Conservation (phyloP, 176 grass and related monocot species). For the Carex scoparia region DNA sequence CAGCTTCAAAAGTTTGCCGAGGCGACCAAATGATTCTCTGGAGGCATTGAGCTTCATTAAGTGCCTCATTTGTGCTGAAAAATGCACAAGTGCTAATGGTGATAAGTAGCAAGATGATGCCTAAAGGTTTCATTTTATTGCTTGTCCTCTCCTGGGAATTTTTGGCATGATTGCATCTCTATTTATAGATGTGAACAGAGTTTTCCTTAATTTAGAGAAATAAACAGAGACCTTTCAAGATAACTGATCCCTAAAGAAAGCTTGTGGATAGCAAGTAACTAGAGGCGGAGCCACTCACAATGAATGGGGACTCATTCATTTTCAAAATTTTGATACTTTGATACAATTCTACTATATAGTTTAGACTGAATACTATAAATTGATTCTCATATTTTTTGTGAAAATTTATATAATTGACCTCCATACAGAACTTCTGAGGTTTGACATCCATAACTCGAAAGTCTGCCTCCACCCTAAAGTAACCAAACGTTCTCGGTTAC, state of each 20-base stretch:
- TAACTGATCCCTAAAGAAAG: constrained; percentile 5
- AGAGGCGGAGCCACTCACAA: too few relatives aligned
- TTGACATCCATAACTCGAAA: too few relatives aligned
- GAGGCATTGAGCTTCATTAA: constrained; percentile 15
- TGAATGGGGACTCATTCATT: too few relatives aligned
- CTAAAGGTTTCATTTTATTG: neutral
- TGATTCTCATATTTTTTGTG: too few relatives aligned
- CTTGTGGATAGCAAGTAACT: neutral
- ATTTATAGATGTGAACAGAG: neutral
- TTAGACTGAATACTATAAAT: too few relatives aligned
- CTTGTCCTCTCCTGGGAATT: neutral
- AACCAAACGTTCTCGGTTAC: neutral
- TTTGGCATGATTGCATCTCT: neutral
- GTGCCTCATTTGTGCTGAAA: constrained; percentile 13
- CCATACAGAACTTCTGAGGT: too few relatives aligned
- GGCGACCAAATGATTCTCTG: neutral
- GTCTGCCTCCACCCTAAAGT: neutral
- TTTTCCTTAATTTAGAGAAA: constrained; percentile 11
- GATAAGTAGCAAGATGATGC: neutral
- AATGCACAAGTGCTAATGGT: constrained; percentile 5
- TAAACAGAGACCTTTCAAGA: neutral
- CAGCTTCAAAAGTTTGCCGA: neutral
- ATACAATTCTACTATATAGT: too few relatives aligned
- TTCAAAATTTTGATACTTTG: too few relatives aligned
- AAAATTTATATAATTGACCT: too few relatives aligned